Conservation (phyloP, 441 rosid genomes). For the Corymbia calophylla region DNA sequence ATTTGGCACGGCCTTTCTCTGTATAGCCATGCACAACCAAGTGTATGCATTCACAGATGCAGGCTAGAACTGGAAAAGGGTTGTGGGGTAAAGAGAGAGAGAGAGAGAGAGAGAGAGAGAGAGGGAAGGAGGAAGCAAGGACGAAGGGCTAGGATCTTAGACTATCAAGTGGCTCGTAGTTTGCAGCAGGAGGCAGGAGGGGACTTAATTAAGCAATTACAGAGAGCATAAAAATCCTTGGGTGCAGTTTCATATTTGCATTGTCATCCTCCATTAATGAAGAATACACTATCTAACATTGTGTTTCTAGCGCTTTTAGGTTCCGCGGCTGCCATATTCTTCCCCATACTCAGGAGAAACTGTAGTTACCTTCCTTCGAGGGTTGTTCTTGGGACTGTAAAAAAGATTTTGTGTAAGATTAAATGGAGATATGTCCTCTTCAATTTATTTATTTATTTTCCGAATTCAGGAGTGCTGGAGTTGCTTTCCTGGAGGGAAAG, state of each 20-base stretch:
- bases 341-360: too few species aligned
- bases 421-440: constrained; percentile 17
- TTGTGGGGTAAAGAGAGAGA: neutral
- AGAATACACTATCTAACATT: too few species aligned
- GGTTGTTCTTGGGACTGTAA: constrained; percentile 20
- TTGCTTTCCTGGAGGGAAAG: neutral
- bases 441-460: neutral
- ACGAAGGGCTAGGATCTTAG: neutral
- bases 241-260: neutral
- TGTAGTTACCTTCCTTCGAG: too few species aligned
- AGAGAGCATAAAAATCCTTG: neutral
- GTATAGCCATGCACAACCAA: neutral
- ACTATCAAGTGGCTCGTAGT: neutral
- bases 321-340: too few species aligned
- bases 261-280: neutral
- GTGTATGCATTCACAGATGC: neutral
- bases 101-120: neutral
- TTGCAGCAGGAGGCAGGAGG: neutral
- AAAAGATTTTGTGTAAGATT: constrained; percentile 17
- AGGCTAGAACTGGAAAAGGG: neutral
- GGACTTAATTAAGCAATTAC: neutral
- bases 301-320: constrained; percentile 16
- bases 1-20: neutral
- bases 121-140: neutral
- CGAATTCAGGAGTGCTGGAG: neutral